phyloP scores from a whole-genome alignment of 1,284 basidiomycete species.

The Ustilago lituana region DNA sequence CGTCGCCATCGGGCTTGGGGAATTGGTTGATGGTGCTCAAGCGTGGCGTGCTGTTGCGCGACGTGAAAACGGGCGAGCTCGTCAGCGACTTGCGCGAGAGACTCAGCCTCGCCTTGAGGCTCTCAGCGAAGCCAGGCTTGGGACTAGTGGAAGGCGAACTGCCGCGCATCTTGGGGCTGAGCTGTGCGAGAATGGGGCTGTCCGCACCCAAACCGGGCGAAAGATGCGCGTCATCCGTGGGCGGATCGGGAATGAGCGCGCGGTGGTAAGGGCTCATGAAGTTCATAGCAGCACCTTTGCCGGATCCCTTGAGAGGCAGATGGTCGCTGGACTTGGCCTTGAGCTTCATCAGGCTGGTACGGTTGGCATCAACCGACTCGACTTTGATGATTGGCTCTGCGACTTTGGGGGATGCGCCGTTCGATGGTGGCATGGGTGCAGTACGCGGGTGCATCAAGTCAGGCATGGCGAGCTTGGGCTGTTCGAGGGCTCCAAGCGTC shows the following conservation, averaged over 20 bases:
- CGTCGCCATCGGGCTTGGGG: conserved; percentile 25
- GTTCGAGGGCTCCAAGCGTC: conserved; percentile 38
- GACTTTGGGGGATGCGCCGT: conserved; percentile 1
- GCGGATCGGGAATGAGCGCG: conserved; percentile 40
- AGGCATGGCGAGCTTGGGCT: conserved; percentile 26
- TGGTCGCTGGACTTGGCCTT: conserved; percentile 40
- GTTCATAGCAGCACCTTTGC: conserved; percentile 27
- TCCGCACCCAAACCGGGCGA: conserved; percentile 38
- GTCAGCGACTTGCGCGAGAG: conserved; percentile 40
- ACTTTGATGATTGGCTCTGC: conserved; percentile 15
- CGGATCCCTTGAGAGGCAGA: conserved; percentile 17
- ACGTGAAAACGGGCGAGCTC: conserved; percentile 32
- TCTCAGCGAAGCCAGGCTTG: conserved; percentile 35
- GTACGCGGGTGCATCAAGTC: conserved; percentile 41
- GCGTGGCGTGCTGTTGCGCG: conserved; percentile 30
- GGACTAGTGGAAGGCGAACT: conserved; percentile 32
- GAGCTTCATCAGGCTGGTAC: conserved; percentile 20
- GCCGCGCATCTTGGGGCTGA: conserved; percentile 32
- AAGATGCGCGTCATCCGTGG: conserved; percentile 26
- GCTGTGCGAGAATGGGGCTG: conserved; percentile 40
- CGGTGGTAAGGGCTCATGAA: conserved; percentile 47
- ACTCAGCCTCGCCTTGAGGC: conserved; percentile 37
- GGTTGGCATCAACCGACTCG: conserved; percentile 30
- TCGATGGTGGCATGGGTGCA: conserved; percentile 32
- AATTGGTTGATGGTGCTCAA: conserved; percentile 32